phyloP scores from a whole-genome alignment of 768 basidiomycete species.

The Gloeopeniophorella convolvens region DNA sequence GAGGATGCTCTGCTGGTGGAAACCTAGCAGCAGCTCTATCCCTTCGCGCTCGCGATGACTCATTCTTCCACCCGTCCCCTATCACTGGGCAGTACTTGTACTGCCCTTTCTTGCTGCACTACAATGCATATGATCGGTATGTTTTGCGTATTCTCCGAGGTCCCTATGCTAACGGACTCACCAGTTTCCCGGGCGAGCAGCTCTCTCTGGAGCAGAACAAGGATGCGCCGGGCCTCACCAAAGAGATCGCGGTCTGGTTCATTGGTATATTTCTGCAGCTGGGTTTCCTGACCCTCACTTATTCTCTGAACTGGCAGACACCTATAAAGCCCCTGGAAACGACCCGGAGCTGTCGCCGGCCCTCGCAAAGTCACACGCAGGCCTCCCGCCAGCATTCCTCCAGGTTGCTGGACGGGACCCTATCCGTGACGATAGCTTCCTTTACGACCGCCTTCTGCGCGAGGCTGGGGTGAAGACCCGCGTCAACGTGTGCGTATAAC shows the following conservation, averaged over 20 bases:
- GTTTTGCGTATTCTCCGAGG: not conserved
- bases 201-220: constrained; percentile 10
- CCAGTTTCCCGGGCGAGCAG: constrained; percentile 1
- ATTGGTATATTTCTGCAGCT: not conserved
- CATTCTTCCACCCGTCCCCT: constrained; percentile 15
- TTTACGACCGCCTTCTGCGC: constrained; percentile 5
- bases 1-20: constrained; percentile 24
- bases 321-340: not conserved
- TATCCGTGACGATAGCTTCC: constrained; percentile 7
- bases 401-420: not conserved
- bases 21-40: constrained; percentile 23
- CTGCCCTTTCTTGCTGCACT: constrained; percentile 21
- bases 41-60: constrained; percentile 23
- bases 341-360: constrained; percentile 3
- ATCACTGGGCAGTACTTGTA: constrained; percentile 25
- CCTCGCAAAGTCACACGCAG: constrained; percentile 1
- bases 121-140: constrained; percentile 19
- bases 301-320: too few relatives aligned
- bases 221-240: not conserved
- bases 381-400: not conserved
- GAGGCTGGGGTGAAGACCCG: not conserved
- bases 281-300: not conserved
- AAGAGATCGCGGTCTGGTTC: not conserved
- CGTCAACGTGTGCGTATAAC: constrained; percentile 3
- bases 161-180: not conserved